Base-by-base conservation (phyloP, 441 rosid genomes). In the Populus hybrid region DNA sequence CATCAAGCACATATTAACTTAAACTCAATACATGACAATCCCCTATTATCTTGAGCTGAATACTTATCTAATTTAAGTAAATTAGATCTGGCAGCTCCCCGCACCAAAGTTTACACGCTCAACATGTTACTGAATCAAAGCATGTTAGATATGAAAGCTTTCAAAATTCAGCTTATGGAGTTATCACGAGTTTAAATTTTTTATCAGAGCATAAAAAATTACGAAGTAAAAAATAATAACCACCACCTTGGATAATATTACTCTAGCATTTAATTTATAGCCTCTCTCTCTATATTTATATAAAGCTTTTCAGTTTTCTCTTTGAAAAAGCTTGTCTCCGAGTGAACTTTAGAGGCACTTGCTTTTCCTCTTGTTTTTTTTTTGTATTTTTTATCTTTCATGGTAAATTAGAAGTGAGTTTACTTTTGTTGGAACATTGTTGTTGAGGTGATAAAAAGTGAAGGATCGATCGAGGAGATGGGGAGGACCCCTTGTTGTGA, bases 401-500 rank as follows among this genome's bases (percentile, higher is more conserved):
- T 23, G 70, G 70, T 70, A 14, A 38, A 40, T 23, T 10, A 21
- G 10, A 23, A 63, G 66, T 10, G 28, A 21, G 20, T 23, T 38
- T 6, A 11, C 16, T 10, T 38, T 70, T 70, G 73, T 6, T 70
- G 73, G 73, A 63, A 10, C 5, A 21, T 10, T 63, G 28, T 1
- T 63, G 66, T 1, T 63, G 66, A 2, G 1, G 66, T 63, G 24
- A 63, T 23, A 63, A 63, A 21, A 63, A 63, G 66, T 23, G 66
- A 63, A 10, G 28, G 66, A 10, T 23, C 21, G 66, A 4, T 63
- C 14, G 23, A 38, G 75, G 36, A 76, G 30, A 87, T 86, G 90
- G 86, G 88, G 70, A 87, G 84, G 72, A 50, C 73, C 9, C 88
- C 86, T 2, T 82, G 84, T 69, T 87, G 85, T 78, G 84, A 85